Conservation (phyloP, 139 green algal species). For the Micractinium conductrix region DNA sequence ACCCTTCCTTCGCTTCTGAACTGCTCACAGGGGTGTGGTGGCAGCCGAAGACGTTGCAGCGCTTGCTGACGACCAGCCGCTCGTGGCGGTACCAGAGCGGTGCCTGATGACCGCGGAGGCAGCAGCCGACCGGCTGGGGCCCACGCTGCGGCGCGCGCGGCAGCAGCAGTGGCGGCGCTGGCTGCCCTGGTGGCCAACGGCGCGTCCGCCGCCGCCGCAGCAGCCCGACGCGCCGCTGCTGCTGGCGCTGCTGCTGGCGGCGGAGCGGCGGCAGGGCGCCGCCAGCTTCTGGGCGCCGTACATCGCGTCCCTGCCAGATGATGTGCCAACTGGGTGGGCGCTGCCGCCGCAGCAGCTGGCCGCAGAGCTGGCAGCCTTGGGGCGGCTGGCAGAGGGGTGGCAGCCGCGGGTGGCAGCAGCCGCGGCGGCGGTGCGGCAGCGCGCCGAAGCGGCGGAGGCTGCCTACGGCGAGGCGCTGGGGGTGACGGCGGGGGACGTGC, state of each 20-base stretch:
- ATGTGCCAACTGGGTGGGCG: slow-evolving; percentile 3
- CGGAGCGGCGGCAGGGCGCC: background rate
- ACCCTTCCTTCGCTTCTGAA: no score
- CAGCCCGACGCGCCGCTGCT: slow-evolving; percentile 6
- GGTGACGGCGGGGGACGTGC: background rate
- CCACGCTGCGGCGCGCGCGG: background rate
- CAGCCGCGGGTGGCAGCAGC: background rate
- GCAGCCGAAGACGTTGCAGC: background rate
- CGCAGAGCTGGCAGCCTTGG: background rate
- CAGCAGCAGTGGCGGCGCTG: background rate
- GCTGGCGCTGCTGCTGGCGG: slow-evolving; percentile 17
- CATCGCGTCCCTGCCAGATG: background rate
- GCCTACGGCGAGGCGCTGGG: background rate
- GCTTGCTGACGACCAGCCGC: background rate
- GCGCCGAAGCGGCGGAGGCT: background rate
- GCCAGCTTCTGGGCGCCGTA: slow-evolving; percentile 7
- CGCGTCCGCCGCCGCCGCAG: background rate
- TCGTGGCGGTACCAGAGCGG: slow-evolving; percentile 21
- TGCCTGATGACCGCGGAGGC: background rate
- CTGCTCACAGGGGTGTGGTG: background rate
- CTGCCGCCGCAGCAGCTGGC: background rate
- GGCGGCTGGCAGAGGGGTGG: background rate
- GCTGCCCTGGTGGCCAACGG: background rate
- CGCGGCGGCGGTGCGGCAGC: slow-evolving; percentile 7
- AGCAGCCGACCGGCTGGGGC: background rate